Evolutionary conservation across 1,139 yeast genomes (phyloP).

Genomic region (Hanseniaspora gamundiae): DNA sequence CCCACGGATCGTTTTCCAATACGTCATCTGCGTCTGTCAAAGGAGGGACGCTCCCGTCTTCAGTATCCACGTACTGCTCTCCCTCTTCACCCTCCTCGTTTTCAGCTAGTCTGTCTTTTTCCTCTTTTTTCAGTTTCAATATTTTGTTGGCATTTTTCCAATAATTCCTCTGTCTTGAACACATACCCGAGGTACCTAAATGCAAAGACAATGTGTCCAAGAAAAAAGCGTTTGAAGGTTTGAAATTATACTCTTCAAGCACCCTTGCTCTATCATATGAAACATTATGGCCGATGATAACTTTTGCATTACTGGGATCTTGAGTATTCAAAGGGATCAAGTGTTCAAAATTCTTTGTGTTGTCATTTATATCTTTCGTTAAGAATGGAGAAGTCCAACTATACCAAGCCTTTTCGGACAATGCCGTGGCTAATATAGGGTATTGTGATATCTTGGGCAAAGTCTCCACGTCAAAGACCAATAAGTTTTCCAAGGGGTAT

Average conservation of each 20-base stretch:
- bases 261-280: conserved; percentile 85
- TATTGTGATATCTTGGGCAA: conserved; percentile 62
- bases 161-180: conserved; percentile 72
- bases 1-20: conserved; percentile 54
- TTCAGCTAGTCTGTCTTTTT: conserved; percentile 7
- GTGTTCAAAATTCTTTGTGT: conserved; percentile 33
- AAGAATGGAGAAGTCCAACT: conserved; percentile 89
- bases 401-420: conserved; percentile 75
- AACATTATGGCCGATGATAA: conserved; percentile 81
- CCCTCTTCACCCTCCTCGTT: conserved; percentile 13
- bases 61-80: conserved; percentile 10
- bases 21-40: conserved; percentile 11
- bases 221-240: conserved; percentile 59
- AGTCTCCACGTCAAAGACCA: conserved; percentile 87
- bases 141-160: conserved; percentile 56
- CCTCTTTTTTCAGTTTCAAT: conserved; percentile 11
- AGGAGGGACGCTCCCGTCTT: conserved; percentile 5
- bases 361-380: conserved; percentile 23
- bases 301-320: conserved; percentile 29
- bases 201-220: conserved; percentile 91
- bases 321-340: conserved; percentile 60
- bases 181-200: conserved; percentile 83
- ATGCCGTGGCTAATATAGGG: conserved; percentile 77
- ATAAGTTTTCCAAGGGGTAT: conserved; percentile 48
- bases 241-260: conserved; percentile 66